Evolutionary conservation across 495 filamentous ascomycete genomes (phyloP).

Genomic region (Astrocystis sublimbata): DNA sequence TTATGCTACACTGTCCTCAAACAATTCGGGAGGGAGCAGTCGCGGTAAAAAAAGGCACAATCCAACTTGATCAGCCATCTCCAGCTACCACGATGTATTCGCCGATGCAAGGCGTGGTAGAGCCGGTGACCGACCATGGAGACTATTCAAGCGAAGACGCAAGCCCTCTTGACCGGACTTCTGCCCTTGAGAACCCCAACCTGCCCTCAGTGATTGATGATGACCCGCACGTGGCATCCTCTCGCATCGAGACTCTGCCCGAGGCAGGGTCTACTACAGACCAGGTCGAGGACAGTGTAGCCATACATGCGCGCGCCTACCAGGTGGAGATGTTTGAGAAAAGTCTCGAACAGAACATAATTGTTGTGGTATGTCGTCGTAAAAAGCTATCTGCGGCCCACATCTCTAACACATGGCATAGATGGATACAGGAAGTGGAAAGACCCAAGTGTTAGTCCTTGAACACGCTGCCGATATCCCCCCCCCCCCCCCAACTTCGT

Average conservation of each 20-base stretch:
- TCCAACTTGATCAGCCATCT: neutral
- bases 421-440: constrained; percentile 95
- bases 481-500: too few relatives aligned
- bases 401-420: constrained; percentile 29
- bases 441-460: constrained; percentile 77
- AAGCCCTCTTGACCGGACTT: neutral
- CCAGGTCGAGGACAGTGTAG: constrained; percentile 9
- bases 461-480: neutral
- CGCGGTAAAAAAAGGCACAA: neutral
- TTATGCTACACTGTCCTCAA: neutral
- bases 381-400: neutral
- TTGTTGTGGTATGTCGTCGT: constrained; percentile 76
- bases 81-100: constrained; percentile 1
- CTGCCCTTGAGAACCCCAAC: neutral
- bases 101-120: neutral
- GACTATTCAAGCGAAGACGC: constrained; percentile 1
- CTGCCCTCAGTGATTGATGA: neutral
- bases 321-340: constrained; percentile 90
- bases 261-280: neutral
- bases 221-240: neutral
- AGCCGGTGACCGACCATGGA: neutral
- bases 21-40: neutral
- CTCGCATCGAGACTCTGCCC: neutral
- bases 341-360: constrained; percentile 76
- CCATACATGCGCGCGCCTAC: constrained; percentile 65